phyloP scores from a whole-genome alignment of 805 yeast species.

The Spathaspora passalidarum region DNA sequence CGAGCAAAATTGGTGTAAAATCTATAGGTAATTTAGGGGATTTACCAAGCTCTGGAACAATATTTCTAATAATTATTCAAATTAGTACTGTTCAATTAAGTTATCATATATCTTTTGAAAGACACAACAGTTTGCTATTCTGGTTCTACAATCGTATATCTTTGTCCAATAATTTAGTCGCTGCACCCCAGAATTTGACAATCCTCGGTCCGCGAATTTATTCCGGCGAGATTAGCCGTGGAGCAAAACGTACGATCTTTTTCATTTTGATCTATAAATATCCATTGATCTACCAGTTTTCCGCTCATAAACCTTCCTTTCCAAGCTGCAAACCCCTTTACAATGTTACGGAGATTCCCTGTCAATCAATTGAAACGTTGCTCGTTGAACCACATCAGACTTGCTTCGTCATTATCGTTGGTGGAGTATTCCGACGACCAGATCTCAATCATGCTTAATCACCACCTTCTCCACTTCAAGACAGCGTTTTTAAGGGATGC shows the following conservation, averaged over 20 bases:
- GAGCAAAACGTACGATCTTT: neutral
- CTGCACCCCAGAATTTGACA: neutral
- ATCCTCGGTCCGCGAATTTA: neutral
- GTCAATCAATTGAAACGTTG: neutral
- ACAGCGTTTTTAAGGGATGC: slow-evolving; percentile 66
- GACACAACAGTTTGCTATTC: too few species aligned
- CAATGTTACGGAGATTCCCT: neutral
- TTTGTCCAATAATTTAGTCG: neutral
- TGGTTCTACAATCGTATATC: too few species aligned
- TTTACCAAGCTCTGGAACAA: too few species aligned
- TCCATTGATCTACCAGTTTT: too few species aligned
- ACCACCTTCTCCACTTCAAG: slow-evolving; percentile 35
- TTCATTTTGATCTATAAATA: neutral
- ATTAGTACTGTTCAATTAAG: too few species aligned
- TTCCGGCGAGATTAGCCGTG: neutral
- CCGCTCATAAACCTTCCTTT: neutral
- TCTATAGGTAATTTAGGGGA: too few species aligned
- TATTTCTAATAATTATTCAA: too few species aligned
- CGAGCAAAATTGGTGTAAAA: too few species aligned
- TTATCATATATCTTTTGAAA: too few species aligned
- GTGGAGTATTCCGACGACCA: slow-evolving; percentile 16
- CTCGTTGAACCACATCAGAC: neutral
- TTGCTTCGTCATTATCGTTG: slow-evolving; percentile 1
- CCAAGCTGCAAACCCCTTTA: neutral
- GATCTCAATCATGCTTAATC: slow-evolving; percentile 21